Percentiles rank a stretch among this genome's conserved stretches.
Conservation (phyloP, 345 rosid genomes). For the Camelina neglecta region DNA sequence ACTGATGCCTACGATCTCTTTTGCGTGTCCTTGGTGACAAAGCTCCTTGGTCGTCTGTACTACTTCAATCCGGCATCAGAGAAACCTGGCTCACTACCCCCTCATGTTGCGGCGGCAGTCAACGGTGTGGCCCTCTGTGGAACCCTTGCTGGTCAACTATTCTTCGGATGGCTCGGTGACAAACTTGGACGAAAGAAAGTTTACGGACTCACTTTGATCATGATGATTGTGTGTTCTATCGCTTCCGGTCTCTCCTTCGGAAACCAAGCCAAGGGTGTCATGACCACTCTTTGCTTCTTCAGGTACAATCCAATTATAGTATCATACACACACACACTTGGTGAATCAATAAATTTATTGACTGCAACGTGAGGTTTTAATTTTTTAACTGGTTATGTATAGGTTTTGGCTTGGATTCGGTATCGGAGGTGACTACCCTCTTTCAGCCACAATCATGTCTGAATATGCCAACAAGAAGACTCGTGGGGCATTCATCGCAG, state of each 20-base stretch:
- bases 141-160: conserved; percentile 47
- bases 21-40: conserved; percentile 50
- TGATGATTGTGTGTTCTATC: conserved; percentile 47
- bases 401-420: conserved; percentile 53
- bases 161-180: conserved; percentile 55
- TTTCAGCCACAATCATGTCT: conserved; percentile 51
- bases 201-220: conserved; percentile 48
- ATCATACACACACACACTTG: background rate
- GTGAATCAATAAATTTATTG: background rate
- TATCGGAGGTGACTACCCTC: conserved; percentile 46
- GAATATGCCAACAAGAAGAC: conserved; percentile 56
- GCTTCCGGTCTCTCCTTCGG: conserved; percentile 51
- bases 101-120: conserved; percentile 47
- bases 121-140: conserved; percentile 49
- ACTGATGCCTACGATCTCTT: conserved; percentile 57
- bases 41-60: conserved; percentile 54
- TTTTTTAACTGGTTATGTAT: background rate
- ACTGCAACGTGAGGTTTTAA: background rate
- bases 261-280: conserved; percentile 30
- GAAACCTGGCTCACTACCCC: conserved; percentile 50
- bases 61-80: conserved; percentile 39
- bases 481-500: conserved; percentile 75
- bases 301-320: conserved; percentile 15
- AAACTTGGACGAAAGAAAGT: conserved; percentile 50
- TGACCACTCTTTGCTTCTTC: conserved; percentile 52